Base-by-base conservation (phyloP, 1,284 basidiomycete genomes). In the Irpex lacteus region DNA sequence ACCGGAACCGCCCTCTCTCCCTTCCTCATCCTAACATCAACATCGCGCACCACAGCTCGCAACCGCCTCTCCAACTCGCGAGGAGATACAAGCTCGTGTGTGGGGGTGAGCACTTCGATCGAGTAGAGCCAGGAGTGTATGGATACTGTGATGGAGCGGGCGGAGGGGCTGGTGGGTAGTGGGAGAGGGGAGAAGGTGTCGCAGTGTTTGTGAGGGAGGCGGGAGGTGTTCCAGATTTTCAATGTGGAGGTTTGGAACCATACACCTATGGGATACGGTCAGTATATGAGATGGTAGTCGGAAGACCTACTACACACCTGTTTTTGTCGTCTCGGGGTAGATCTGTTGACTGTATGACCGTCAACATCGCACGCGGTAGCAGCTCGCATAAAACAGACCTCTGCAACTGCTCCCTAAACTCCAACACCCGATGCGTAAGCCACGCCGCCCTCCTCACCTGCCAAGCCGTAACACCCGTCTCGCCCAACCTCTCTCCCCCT, bases 381-480 rank as follows among this genome's bases (percentile, higher is more conserved):
- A 13, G 15, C n/a, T 47, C 5, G 63, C 53, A 59, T 21, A 49
- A 61, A 64, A 76, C 84, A 66, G 66, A 86, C 93, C 81, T 80
- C 65, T 87, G 83, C 52, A 96, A 71, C 62, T 83, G 81, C 64
- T 85, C 81, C 74, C 92, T 95, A 80, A 95, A 97, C 59, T 92
- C 86, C 53, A 97, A 77, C 62, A 91, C 82, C 58, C 95, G 84
- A 72, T 89, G 82, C 9, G 89, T 81, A 21, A 98, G 78, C 90
- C 94, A 97, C 5, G 95, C 88, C 0, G 95, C 93, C 54, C 95
- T 82, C 67, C 92, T 83, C 56, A 98, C 78, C 75, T 98, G 96
- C 93, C 94, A 96, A 13, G 86, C 80, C 0, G 87, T 91, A 63
- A 90, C 85, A 34, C 87, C 84, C 65, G 80, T 74, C 66, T 77